phyloP scores from a whole-genome alignment of 1,284 basidiomycete genomes.

The Papiliotrema laurentii region DNA sequence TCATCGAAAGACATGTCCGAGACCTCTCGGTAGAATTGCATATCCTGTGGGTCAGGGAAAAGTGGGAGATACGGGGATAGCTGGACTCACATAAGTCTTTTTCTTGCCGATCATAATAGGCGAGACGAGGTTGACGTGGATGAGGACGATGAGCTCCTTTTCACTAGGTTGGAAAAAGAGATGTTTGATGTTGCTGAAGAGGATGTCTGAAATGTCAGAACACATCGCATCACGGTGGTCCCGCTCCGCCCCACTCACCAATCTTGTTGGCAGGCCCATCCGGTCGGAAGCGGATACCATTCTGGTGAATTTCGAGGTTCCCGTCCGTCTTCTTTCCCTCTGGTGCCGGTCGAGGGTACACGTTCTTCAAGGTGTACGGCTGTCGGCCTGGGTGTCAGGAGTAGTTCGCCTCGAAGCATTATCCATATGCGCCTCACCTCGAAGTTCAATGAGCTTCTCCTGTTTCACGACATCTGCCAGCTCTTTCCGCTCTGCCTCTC shows the following conservation, averaged over 20 bases:
- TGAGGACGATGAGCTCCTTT: constrained; percentile 88
- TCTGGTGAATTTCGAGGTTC: constrained; percentile 96
- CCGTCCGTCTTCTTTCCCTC: constrained; percentile 60
- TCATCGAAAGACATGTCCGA: constrained; percentile 98
- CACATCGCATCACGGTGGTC: no score
- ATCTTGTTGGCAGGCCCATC: constrained; percentile 74
- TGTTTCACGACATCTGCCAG: constrained; percentile 97
- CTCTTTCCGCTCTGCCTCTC: constrained; percentile 95
- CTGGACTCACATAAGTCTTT: constrained; percentile 71
- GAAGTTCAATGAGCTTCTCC: constrained; percentile 79
- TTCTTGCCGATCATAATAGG: constrained; percentile 99
- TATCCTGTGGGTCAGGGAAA: constrained; percentile 58
- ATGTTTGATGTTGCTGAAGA: constrained; percentile 98
- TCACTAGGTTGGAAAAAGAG: constrained; percentile 99
- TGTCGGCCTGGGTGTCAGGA: constrained; percentile 52
- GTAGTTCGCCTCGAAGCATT: background rate
- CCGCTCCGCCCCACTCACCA: constrained; percentile 59
- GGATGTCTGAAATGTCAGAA: constrained; percentile 60
- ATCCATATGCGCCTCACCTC: constrained; percentile 51
- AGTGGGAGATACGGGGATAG: no score
- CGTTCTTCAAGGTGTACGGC: constrained; percentile 79
- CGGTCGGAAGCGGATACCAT: constrained; percentile 89
- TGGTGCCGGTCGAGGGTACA: constrained; percentile 82
- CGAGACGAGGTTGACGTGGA: constrained; percentile 89
- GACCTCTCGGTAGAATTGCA: constrained; percentile 98